A percentile compares a stretch with the other conserved stretches of the same genome.
phyloP scores from a whole-genome alignment of 805 yeast species.

The Cyberlindnera mrakii region DNA sequence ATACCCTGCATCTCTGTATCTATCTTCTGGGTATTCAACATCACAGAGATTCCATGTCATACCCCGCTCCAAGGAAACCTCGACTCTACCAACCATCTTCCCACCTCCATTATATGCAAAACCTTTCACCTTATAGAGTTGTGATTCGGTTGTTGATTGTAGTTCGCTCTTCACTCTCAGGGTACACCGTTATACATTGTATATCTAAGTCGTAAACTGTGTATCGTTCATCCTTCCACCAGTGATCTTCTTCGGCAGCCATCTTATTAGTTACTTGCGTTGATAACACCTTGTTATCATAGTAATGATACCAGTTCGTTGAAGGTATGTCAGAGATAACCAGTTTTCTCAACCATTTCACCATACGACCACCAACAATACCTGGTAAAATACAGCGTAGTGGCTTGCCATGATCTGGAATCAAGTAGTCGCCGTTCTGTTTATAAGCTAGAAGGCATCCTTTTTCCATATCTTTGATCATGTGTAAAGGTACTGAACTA shows the following conservation, averaged over 20 bases:
- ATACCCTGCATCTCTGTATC: slow-evolving; percentile 26
- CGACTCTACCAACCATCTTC: slow-evolving; percentile 27
- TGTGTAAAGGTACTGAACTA: slow-evolving; percentile 25
- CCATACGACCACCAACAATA: slow-evolving; percentile 33
- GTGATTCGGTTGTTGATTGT: too few relatives aligned
- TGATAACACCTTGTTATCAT: slow-evolving; percentile 31
- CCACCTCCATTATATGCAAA: slow-evolving; percentile 34
- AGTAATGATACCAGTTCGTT: slow-evolving; percentile 31
- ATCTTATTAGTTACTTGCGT: slow-evolving; percentile 30
- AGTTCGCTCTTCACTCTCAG: slow-evolving; percentile 27
- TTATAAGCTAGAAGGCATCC: slow-evolving; percentile 28
- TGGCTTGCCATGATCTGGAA: slow-evolving; percentile 33
- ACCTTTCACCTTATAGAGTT: slow-evolving; percentile 25
- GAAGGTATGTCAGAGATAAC: slow-evolving; percentile 27
- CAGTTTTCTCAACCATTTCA: slow-evolving; percentile 29
- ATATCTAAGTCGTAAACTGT: slow-evolving; percentile 29
- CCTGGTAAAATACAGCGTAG: slow-evolving; percentile 31
- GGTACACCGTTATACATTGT: slow-evolving; percentile 29
- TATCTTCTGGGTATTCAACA: slow-evolving; percentile 29
- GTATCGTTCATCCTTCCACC: slow-evolving; percentile 34
- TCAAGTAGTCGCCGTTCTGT: slow-evolving; percentile 28
- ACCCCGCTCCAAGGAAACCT: slow-evolving; percentile 28
- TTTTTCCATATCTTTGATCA: slow-evolving; percentile 29
- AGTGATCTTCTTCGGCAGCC: slow-evolving; percentile 24
- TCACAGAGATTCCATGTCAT: slow-evolving; percentile 25